Evolutionary conservation across 1,139 yeast genomes (phyloP), one percentile per base, ranked within the genome.

Genomic region (Zygotorulaspora mrakii): DNA sequence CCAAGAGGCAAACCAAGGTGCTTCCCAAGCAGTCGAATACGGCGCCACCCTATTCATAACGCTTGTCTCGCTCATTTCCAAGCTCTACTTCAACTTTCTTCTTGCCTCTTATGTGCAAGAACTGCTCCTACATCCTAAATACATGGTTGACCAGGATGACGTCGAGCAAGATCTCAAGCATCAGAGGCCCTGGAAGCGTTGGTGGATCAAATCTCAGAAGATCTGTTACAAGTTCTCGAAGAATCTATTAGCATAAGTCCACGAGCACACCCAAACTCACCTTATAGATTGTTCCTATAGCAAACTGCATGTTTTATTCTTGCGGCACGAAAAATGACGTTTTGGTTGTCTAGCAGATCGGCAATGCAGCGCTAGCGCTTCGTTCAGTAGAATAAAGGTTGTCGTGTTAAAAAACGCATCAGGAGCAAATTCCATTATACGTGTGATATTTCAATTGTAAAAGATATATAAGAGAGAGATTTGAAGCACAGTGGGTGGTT

Each of bases 21-120:
- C 91, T 1, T 70, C 87, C 0, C 74, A 79, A 31, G 69, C 74
- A 1, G 77, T 86, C 54, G 96, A 88, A 58, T 72, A 85, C 41
- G 77, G 81, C 37, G 69, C 81, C 51, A 83, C 88, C 2, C 67
- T 80, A 17, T 59, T 77, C 11, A 65, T 79, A 13, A 78, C 86
- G 0, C 54, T 82, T 3, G 58, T 69, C 9, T 69, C 82, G 18
- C 65, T 77, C n/a, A 66, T 67, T 6, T 58, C 73, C 22, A 71
- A 95, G 46, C 47, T 82, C 32, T 85, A 87, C 64, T 83, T 81
- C 64, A 76, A 80, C 34, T 65, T 82, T 45, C 74, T 84, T 7
- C 59, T 85, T 18, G 57, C 39, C 71, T 87, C 35, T 37, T 86
- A 79, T 62, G 76, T 82, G 31, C 74, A 74, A 47, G 62, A 57